Evolutionary conservation across 768 basidiomycete genomes (phyloP).

Genomic region (Mycena rosella): DNA sequence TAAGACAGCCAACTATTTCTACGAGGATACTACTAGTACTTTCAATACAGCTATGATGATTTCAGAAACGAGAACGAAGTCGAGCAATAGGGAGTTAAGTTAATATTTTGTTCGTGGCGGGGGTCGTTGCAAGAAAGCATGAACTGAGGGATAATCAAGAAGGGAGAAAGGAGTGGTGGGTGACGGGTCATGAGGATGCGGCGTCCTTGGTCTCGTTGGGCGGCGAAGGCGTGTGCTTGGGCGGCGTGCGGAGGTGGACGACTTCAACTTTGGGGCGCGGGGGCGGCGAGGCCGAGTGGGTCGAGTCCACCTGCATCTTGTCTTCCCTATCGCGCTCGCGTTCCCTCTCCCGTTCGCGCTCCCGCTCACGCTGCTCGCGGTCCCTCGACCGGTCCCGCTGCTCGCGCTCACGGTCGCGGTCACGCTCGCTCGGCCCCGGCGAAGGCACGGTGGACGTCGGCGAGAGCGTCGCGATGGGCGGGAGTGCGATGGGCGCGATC

Average conservation of each 20-base stretch:
- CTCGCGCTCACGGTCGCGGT: conserved; percentile 40
- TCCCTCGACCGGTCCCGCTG: too few relatives aligned
- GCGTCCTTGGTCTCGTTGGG: conserved; percentile 59
- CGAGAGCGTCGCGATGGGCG: conserved; percentile 78
- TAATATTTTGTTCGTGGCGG: conserved; percentile 17
- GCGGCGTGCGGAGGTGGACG: conserved; percentile 65
- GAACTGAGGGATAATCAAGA: conserved; percentile 26
- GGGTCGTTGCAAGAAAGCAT: conserved; percentile 32
- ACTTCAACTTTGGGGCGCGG: conserved; percentile 68
- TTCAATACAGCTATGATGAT: conserved; percentile 34
- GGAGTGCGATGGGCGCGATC: conserved; percentile 62
- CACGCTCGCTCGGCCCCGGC: conserved; percentile 50
- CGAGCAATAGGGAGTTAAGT: conserved; percentile 30
- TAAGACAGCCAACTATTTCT: conserved; percentile 30
- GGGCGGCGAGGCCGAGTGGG: conserved; percentile 63
- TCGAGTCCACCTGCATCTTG: conserved; percentile 68
- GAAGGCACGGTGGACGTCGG: conserved; percentile 70
- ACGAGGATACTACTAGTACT: conserved; percentile 31
- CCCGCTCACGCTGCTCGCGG: conserved; percentile 11
- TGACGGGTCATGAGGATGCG: conserved; percentile 11
- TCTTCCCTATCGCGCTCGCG: conserved; percentile 60
- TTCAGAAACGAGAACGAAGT: background rate
- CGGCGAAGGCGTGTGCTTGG: conserved; percentile 69
- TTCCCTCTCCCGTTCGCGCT: conserved; percentile 45
- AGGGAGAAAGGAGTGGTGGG: background rate